Evolutionary conservation across 2,329 filamentous ascomycete genomes (phyloP).

Genomic region (Pseudocercospora pini-densiflorae): DNA sequence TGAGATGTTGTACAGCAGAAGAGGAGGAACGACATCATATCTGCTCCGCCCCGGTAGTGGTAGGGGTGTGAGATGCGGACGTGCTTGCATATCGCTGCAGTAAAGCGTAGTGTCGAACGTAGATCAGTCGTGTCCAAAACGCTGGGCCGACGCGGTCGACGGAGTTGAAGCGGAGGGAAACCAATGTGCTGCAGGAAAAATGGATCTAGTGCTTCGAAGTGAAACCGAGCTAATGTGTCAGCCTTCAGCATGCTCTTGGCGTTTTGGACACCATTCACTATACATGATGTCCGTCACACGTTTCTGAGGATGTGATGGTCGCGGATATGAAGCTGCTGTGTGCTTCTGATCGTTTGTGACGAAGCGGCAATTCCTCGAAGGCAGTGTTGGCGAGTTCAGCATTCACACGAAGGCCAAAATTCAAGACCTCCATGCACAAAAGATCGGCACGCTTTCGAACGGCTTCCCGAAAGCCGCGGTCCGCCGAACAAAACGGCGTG

Average conservation of each 20-base stretch:
- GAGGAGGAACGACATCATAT: not conserved
- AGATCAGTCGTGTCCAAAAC: not conserved
- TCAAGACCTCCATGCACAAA: not conserved
- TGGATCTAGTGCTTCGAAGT: not conserved
- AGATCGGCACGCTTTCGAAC: not conserved
- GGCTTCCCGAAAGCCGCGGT: not conserved
- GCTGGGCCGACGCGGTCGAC: not conserved
- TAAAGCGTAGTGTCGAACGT: not conserved
- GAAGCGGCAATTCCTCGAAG: no score
- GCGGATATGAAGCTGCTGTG: no score
- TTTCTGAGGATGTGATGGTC: not conserved
- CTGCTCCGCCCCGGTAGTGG: not conserved
- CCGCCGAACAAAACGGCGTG: not conserved
- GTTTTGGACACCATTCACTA: not conserved
- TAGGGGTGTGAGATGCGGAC: not conserved
- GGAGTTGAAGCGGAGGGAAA: not conserved
- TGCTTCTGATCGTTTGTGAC: no score
- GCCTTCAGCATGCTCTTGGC: not conserved
- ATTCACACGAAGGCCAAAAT: no score
- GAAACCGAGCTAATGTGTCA: constrained; percentile 5
- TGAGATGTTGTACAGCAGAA: not conserved
- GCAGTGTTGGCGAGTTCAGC: no score
- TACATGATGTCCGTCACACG: not conserved
- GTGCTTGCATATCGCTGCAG: constrained; percentile 1
- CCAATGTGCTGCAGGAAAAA: not conserved